Conservation (phyloP, 208 protist genomes). For the Phytomonas francai region DNA sequence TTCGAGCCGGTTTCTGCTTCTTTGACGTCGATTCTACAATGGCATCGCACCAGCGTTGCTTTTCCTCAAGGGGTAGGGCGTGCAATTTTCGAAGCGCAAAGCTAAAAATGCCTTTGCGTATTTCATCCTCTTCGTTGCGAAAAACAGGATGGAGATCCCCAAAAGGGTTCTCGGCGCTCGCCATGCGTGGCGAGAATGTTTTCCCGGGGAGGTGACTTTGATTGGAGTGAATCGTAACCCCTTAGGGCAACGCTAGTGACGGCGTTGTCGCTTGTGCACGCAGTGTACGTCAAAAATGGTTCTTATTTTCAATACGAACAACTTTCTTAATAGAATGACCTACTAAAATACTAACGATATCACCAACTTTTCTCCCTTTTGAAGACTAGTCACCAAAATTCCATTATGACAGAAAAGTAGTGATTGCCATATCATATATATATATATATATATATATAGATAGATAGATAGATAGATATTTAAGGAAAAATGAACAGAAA, state of each 20-base stretch:
- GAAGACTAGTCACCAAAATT: neutral
- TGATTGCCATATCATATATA: neutral
- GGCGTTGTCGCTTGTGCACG: neutral
- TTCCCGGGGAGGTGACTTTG: neutral
- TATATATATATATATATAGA: neutral
- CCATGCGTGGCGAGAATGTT: neutral
- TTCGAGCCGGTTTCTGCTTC: neutral
- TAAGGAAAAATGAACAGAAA: neutral
- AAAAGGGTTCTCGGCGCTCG: constrained; percentile 48
- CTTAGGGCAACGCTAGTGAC: neutral
- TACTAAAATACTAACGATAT: neutral
- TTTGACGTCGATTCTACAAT: constrained; percentile 36
- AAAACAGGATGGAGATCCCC: constrained; percentile 38
- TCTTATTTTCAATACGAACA: neutral
- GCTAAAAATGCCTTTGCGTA: constrained; percentile 82
- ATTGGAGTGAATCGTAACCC: neutral
- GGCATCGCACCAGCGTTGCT: constrained; percentile 44
- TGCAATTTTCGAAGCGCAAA: constrained; percentile 42
- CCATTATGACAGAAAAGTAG: neutral
- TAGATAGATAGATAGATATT: neutral
- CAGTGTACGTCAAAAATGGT: neutral
- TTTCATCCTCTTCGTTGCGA: constrained; percentile 82
- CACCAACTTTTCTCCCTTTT: neutral
- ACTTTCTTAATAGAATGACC: neutral
- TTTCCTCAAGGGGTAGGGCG: constrained; percentile 25